phyloP scores from a whole-genome alignment of 805 yeast species.

The Starmerella sirachaensis region DNA sequence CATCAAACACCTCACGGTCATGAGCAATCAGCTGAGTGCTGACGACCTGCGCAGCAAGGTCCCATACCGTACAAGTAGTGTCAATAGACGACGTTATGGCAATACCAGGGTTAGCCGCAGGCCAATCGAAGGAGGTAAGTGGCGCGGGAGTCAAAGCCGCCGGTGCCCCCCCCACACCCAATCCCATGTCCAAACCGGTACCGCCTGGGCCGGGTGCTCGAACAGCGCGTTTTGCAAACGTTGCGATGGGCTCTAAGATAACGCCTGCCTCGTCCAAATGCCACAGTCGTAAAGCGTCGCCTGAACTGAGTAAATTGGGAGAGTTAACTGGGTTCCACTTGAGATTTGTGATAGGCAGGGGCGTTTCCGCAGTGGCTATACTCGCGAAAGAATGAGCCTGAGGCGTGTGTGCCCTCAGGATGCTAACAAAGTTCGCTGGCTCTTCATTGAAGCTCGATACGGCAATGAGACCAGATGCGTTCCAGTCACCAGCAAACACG shows the following conservation, averaged over 20 bases:
- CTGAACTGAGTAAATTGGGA: constrained; percentile 48
- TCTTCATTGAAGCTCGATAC: constrained; percentile 76
- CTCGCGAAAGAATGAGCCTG: constrained; percentile 1
- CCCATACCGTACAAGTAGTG: constrained; percentile 97
- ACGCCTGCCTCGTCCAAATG: constrained; percentile 32
- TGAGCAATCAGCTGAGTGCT: constrained; percentile 93
- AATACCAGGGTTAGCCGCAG: constrained; percentile 50
- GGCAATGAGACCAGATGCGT: constrained; percentile 41
- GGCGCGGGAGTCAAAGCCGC: constrained; percentile 68
- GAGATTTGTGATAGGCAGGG: constrained; percentile 58
- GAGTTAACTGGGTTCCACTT: constrained; percentile 49
- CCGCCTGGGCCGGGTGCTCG: constrained; percentile 28
- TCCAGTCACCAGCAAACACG: constrained; percentile 44
- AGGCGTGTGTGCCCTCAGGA: constrained; percentile 21
- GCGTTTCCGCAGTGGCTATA: constrained; percentile 42
- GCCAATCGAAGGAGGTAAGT: constrained; percentile 91
- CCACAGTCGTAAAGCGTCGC: constrained; percentile 62
- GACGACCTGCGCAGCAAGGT: constrained; percentile 53
- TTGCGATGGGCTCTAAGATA: constrained; percentile 32
- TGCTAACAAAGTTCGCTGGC: constrained; percentile 44
- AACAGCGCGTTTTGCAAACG: constrained; percentile 33
- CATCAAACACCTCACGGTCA: constrained; percentile 90
- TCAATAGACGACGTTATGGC: constrained; percentile 82
- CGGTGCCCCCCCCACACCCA: too few relatives aligned
- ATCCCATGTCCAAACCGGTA: too few relatives aligned